A percentile compares a stretch with the other conserved stretches of the same genome.
Evolutionary conservation across 495 filamentous ascomycete species (phyloP).

Genomic region (Diplogelasinospora grovesii): DNA sequence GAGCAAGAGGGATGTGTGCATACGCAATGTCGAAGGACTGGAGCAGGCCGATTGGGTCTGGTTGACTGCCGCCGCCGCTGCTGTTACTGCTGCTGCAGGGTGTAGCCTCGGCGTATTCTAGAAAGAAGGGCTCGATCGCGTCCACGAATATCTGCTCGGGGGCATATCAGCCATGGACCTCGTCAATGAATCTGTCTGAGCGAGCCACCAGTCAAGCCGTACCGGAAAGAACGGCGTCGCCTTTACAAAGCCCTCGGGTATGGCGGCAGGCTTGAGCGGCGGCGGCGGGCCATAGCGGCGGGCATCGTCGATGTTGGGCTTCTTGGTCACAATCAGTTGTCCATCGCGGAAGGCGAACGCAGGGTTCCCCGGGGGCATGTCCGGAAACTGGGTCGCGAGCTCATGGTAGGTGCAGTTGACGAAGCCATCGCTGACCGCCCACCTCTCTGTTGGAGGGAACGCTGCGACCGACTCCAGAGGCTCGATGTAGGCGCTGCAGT

Average conservation of each 20-base stretch:
- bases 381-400: not conserved
- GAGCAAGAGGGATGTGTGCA: too few relatives aligned
- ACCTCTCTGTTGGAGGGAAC: not conserved
- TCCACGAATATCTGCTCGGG: too few relatives aligned
- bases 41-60: too few relatives aligned
- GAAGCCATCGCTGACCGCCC: not conserved
- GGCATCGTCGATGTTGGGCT: constrained; percentile 1
- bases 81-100: too few relatives aligned
- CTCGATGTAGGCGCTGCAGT: constrained; percentile 1
- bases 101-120: too few relatives aligned
- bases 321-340: not conserved
- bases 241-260: not conserved
- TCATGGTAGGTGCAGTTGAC: constrained; percentile 2
- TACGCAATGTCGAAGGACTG: too few relatives aligned
- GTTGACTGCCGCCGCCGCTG: too few relatives aligned
- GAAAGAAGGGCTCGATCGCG: too few relatives aligned
- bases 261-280: not conserved
- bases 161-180: too few relatives aligned
- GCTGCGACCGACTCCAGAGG: not conserved
- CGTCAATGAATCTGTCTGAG: too few relatives aligned
- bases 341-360: not conserved
- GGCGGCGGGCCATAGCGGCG: not conserved
- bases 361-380: not conserved
- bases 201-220: too few relatives aligned
- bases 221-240: not conserved